Evolutionary conservation across 2,329 filamentous ascomycete species (phyloP).

Genomic region (Diaporthe citrichinensis): DNA sequence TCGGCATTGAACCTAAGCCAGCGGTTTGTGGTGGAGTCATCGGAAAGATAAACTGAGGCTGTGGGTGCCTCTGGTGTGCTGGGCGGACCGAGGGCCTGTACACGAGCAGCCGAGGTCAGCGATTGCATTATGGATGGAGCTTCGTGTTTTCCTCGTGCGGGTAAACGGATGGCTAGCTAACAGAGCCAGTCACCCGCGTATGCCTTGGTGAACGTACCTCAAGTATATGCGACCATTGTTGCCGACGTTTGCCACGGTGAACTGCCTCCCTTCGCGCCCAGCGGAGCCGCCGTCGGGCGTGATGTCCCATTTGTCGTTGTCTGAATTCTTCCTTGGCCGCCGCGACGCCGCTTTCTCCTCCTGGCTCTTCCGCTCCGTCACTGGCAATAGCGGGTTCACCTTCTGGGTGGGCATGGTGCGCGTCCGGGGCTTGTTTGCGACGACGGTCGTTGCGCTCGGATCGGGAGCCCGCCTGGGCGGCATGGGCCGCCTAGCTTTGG

Average conservation of each 20-base stretch:
- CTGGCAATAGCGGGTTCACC: conserved; percentile 59
- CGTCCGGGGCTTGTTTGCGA: conserved; percentile 47
- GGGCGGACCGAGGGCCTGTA: conserved; percentile 73
- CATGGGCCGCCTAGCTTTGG: conserved; percentile 35
- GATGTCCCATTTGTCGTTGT: conserved; percentile 69
- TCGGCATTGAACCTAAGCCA: conserved; percentile 63
- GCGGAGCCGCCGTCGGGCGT: conserved; percentile 73
- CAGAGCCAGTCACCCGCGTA: neutral
- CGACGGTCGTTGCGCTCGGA: neutral
- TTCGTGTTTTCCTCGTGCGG: neutral
- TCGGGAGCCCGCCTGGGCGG: conserved; percentile 28
- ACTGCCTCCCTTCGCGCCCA: conserved; percentile 77
- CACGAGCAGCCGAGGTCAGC: conserved; percentile 14
- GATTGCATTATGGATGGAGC: neutral
- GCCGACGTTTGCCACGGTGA: conserved; percentile 85
- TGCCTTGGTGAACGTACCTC: conserved; percentile 67
- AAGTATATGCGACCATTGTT: conserved; percentile 88
- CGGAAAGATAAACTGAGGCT: conserved; percentile 72
- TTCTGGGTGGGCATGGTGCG: conserved; percentile 46
- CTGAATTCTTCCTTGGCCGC: conserved; percentile 64
- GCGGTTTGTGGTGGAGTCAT: conserved; percentile 72
- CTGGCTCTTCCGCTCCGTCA: conserved; percentile 62
- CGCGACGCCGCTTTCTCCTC: conserved; percentile 54
- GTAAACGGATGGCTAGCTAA: too few relatives aligned
- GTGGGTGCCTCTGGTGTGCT: conserved; percentile 72